Evolutionary conservation across 2,329 filamentous ascomycete genomes (phyloP), one percentile per base, ranked within the genome.

Genomic region (Claviceps fusiformis): DNA sequence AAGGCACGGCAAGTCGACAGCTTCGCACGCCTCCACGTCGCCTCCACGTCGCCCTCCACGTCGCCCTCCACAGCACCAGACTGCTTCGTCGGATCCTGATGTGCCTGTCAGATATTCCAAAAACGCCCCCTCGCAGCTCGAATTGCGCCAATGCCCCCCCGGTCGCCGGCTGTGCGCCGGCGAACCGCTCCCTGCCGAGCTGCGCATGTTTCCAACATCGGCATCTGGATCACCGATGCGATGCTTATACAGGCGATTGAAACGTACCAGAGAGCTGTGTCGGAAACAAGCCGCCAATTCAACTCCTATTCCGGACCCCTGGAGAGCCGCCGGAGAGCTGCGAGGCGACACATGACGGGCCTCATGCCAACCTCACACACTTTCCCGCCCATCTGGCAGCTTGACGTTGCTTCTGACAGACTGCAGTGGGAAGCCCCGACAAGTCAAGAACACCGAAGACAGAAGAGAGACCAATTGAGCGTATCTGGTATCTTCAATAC

Each of bases 361-460:
- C 64, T 79, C 56, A 68, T 75, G 54, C 70, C 74, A 31, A 63
- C 69, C 9, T 64, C 71, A 27, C 62, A 63, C 4, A 61, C 67
- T 8, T 67, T 66, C 19, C 64, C 70, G 17, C 70, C 73, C 1
- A 63, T 69, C 7, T 81, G 78, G 79, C 70, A 72, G 0, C 69
- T 79, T 49, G 68, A 73, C 13, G 68, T 72, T 29, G 65, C 73
- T 1, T 64, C 72, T 6, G 71, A 75, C 53, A 63, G 77, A 54
- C 79, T 76, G 76, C 68, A 70, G 50, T 82, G 79, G 79, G 66
- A 73, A 43, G 70, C 78, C 9, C 79, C 79, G 9, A 72, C 65
- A 13, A 56, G 65, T 3, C 59, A 65, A 10, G 61, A 64, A 52
- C 55, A 62, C 7, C 64, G 64, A 4, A 61, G 59, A n/a, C 59